Base-by-base conservation (phyloP, 768 basidiomycete genomes). In the Lactifluus hygrophoroides region DNA sequence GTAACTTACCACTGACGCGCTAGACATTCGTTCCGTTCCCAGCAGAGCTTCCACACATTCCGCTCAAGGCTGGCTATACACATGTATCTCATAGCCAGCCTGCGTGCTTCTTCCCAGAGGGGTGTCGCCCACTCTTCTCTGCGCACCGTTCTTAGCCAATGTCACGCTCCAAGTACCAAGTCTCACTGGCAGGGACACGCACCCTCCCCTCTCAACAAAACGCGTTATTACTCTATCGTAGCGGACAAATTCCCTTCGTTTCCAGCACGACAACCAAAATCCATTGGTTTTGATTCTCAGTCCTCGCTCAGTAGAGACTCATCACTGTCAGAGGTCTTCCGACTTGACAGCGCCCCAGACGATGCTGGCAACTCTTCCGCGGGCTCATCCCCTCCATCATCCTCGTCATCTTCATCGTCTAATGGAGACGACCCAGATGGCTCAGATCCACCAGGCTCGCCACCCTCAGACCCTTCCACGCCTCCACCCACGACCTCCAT, bases 401-500 rank as follows among this genome's bases (percentile, higher is more conserved):
- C 78, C 17, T 70, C 80, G 13, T 78, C 78, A 8, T 74, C 71
- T 13, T 67, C 78, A 8, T 74, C 71, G 10, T 67, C 74, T 13
- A 73, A 72, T 32, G 72, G 74, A 57, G 66, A 58, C 10, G 63
- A 64, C 14, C 64, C 71, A 10, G 77, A 79, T 51, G 66, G 68
- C 11, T 66, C 70, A 5, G 74, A 75, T 50, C 72, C 80, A 23
- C 70, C 73, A 9, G 65, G 72, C 2, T 64, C 77, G 8, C 76
- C 78, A 19, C 69, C 73, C 10, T 63, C 73, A 10, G 67, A 74
- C 28, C 56, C 73, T 27, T 8, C 58, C 37, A 67, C 78, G 7
- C 65, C 75, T 21, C 70, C 68, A 27, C 68, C 74, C 1, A 70
- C 73, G 5, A 77, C 79, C 30, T 77, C 86, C 21, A 86, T 91